A percentile compares a stretch with the other conserved stretches of the same genome.
phyloP scores from a whole-genome alignment of 257 asterid species.

The Jacaranda mimosifolia region DNA sequence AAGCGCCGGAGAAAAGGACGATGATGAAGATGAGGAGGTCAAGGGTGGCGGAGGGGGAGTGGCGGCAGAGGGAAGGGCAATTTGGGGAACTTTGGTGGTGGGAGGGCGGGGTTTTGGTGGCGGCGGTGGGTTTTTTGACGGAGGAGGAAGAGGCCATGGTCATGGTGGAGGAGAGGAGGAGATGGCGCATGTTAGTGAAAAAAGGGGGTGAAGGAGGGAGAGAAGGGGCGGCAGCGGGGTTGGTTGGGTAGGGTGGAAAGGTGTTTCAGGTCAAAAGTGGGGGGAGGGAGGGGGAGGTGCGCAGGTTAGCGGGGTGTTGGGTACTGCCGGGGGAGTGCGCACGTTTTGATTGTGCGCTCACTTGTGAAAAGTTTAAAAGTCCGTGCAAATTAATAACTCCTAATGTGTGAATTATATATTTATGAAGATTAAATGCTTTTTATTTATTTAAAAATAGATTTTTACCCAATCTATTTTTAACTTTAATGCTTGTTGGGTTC shows the following conservation, averaged over 20 bases:
- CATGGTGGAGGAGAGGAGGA: conserved; percentile 37
- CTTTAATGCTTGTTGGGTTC: too few relatives aligned
- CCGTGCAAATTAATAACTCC: too few relatives aligned
- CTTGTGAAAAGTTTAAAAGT: too few relatives aligned
- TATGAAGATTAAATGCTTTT: too few relatives aligned
- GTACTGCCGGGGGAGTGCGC: conserved; percentile 36
- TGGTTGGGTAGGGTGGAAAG: background rate
- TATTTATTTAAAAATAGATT: too few relatives aligned
- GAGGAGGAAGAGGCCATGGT: conserved; percentile 44
- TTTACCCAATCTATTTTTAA: too few relatives aligned
- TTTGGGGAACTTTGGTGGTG: conserved; percentile 37
- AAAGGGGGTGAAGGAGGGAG: conserved; percentile 1
- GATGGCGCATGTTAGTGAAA: conserved; percentile 43
- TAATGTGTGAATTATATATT: too few relatives aligned
- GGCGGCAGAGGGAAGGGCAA: conserved; percentile 64
- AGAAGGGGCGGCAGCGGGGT: background rate
- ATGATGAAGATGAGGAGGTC: conserved; percentile 84
- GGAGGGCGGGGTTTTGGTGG: background rate
- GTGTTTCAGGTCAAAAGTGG: too few relatives aligned
- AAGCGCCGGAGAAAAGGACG: conserved; percentile 80
- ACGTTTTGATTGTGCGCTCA: conserved; percentile 22
- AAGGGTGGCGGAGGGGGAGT: conserved; percentile 84
- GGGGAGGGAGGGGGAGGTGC: conserved; percentile 23
- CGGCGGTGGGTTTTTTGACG: conserved; percentile 20
- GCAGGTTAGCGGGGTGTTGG: conserved; percentile 32